Evolutionary conservation across 305 asterid genomes (phyloP), one percentile per base, ranked within the genome.

Genomic region (Fraxinus angustifolia): DNA sequence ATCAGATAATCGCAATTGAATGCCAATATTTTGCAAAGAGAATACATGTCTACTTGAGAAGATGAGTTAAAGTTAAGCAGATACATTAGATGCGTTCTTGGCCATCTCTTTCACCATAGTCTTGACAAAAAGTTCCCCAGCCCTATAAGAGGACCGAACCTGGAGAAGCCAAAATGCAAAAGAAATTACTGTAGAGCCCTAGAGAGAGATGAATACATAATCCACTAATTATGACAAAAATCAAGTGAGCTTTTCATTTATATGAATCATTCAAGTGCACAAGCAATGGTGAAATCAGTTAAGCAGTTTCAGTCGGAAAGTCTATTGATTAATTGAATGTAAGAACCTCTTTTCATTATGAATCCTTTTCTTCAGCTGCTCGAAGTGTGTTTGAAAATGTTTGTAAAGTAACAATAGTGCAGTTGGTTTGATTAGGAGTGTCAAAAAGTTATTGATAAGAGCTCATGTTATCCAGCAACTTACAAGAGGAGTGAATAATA

Each of bases 91-190:
- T 0, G 81, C 77, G 79, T 78, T 67, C 73, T 79, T 86, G 53
- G 89, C 79, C 79, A 65, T 91, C 88, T 91, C 96, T 88, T 91
- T 92, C 83, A 95, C 97, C 93, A 95, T 93, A 11, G 96, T 91
- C 91, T 92, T 76, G 36, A 95, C 97, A 89, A 94, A 95, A 16
- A 95, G 92, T 87, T 95, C 99, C 53, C 99, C 99, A n/a, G 98
- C 99, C 83, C 97, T 91, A 76, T 95, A 95, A 0, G 99, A 95
- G 11, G 99, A 95, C 76, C 97, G 98, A 74, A 95, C 99, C 99
- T 95, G 86, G 50, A 80, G 84, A 84, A 60, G 50, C 33, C 35
- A 78, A 73, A 68, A 76, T 23, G 30, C 56, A 62, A 50, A n/a
- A 34, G 76, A 65, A 23, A 21, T 67, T 50, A 45, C 12, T 50